A percentile compares a stretch with the other conserved stretches of the same genome.
phyloP scores from a whole-genome alignment of 148 eudicot species.

The Camellia sinensis region DNA sequence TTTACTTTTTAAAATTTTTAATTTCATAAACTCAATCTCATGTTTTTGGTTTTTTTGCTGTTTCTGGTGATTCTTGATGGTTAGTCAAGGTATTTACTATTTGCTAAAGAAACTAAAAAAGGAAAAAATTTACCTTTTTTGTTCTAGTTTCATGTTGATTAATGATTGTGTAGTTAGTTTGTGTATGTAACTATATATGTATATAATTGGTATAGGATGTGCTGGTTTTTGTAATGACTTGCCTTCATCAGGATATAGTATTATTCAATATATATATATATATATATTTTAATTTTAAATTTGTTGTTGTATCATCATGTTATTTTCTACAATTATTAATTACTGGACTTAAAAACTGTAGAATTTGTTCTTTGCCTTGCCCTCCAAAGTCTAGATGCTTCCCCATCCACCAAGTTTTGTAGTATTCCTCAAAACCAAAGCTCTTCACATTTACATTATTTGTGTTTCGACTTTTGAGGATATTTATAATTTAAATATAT shows the following conservation, averaged over 20 bases:
- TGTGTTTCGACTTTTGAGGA: not conserved
- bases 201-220: not conserved
- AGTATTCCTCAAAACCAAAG: not conserved
- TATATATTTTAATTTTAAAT: not conserved
- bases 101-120: not conserved
- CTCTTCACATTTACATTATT: not conserved
- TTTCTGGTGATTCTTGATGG: slow-evolving; percentile 1
- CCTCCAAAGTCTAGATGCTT: not conserved
- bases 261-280: not conserved
- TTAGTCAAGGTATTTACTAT: not conserved
- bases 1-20: not conserved
- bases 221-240: not conserved
- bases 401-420: not conserved
- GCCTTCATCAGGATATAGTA: not conserved
- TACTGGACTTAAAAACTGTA: not conserved
- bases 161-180: not conserved
- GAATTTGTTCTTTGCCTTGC: not conserved
- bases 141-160: not conserved
- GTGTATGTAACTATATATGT: not conserved
- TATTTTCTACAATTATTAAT: not conserved
- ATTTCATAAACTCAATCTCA: not conserved
- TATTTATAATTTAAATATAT: too few species aligned
- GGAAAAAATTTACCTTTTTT: too few species aligned
- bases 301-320: not conserved
- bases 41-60: not conserved